A percentile compares a stretch with the other conserved stretches of the same genome.
Evolutionary conservation across 495 filamentous ascomycete species (phyloP).

Genomic region (Aspergillus indologenus): DNA sequence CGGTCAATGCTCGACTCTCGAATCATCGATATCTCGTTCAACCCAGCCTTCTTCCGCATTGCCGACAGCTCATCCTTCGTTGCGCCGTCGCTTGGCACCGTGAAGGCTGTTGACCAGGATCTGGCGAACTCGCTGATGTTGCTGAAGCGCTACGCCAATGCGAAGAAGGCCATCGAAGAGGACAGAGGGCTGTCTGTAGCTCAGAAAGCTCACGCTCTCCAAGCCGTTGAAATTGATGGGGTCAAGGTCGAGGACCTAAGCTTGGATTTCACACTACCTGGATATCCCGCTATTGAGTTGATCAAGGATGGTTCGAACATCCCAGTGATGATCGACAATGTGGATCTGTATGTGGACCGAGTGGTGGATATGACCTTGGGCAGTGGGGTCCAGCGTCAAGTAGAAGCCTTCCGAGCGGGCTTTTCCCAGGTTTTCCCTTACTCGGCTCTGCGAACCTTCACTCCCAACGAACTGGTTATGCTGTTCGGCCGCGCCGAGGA

Average conservation of each 20-base stretch:
- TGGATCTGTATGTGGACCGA: conserved; percentile 79
- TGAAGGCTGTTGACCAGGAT: conserved; percentile 83
- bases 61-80: conserved; percentile 71
- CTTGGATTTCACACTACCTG: conserved; percentile 91
- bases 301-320: conserved; percentile 67
- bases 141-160: conserved; percentile 80
- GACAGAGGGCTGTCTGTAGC: conserved; percentile 58
- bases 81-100: conserved; percentile 83
- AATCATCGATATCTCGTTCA: conserved; percentile 97
- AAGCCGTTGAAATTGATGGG: conserved; percentile 68
- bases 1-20: conserved; percentile 97
- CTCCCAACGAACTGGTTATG: conserved; percentile 93
- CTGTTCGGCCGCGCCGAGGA: conserved; percentile 93
- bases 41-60: conserved; percentile 95
- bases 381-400: conserved; percentile 79
- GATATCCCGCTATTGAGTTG: conserved; percentile 87
- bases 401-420: conserved; percentile 85
- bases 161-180: conserved; percentile 77
- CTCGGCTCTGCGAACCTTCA: conserved; percentile 88
- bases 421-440: conserved; percentile 98
- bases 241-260: conserved; percentile 80
- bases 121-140: conserved; percentile 82
- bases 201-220: conserved; percentile 66
- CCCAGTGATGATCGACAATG: conserved; percentile 82
- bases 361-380: conserved; percentile 92